These are phyloP conservation scores for Neonectria sp. DNA, from an alignment of 2,329 filamentous ascomycete genomes.

Conservation along the genomic window DNA sequence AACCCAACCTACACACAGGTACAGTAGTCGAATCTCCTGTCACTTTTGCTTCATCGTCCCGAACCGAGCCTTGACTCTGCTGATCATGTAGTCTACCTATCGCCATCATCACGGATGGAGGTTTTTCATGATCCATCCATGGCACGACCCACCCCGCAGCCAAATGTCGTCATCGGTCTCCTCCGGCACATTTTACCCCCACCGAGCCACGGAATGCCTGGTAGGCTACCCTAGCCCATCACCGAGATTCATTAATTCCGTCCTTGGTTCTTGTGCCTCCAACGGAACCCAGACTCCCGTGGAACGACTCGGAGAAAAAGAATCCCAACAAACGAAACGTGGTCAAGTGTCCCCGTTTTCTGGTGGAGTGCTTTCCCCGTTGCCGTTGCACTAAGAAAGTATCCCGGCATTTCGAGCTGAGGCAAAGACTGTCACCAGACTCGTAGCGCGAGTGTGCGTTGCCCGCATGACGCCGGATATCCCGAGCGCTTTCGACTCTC, in stretches of 20 bases:
- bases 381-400: neutral
- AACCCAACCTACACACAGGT: neutral
- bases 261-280: constrained; percentile 3
- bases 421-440: constrained; percentile 21
- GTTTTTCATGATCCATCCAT: neutral
- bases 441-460: constrained; percentile 14
- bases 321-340: neutral
- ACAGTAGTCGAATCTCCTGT: neutral
- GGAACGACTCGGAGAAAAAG: neutral
- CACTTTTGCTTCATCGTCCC: neutral
- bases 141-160: constrained; percentile 17
- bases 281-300: neutral
- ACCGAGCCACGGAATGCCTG: neutral
- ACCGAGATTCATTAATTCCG: neutral
- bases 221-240: neutral
- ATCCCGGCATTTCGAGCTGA: neutral
- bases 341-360: neutral
- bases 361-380: neutral
- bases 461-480: constrained; percentile 28
- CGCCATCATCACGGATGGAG: constrained; percentile 10
- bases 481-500: constrained; percentile 9
- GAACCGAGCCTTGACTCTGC: neutral
- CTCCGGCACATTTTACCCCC: neutral
- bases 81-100: neutral
- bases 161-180: constrained; percentile 27